Evolutionary conservation across 1,284 basidiomycete genomes (phyloP), one percentile per base, ranked within the genome.

Genomic region (Ustilago crameri): DNA sequence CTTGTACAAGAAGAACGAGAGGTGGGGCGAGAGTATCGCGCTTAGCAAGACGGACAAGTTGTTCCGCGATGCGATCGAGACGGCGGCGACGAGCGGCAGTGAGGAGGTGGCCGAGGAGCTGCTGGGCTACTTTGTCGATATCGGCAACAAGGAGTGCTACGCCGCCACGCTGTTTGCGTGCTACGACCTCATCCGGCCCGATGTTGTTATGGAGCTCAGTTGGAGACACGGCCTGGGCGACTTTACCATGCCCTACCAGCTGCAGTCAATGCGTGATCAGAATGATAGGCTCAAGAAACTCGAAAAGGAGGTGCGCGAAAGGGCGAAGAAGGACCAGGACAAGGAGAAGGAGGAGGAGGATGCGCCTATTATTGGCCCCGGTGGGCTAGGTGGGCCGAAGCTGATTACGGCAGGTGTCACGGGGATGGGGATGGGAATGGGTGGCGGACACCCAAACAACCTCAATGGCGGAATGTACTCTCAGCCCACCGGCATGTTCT

Each of bases 71-170:
- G 92, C 95, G 4, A 94, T 98, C 86, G 85, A 94, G 81, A 98
- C 95, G 0, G 93, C 95, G 1, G 90, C 95, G 0, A 86, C 88
- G n/a, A 95, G 93, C 8, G 86, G 82, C 37, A 89, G 88, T 24
- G 89, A 88, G 8, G 91, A 94, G 56, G 91, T 98, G 34, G 92
- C 93, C 3, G 95, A 99, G 84, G 96, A 98, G 61, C 87, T 98
- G 17, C 86, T 97, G 20, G 90, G 90, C 9, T 98, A 85, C 79
- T 85, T 85, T 75, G 93, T 97, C 71, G 91, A 93, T 83, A 96
- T 98, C 70, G 96, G 96, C 38, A 96, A 95, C 88, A 95, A 94
- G 86, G 96, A 98, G 84, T 95, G 93, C 84, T 98, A 96, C 84
- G 91, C 93, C 0, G 93, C 93, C 1, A 87, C 91, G 76, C 88